Percentiles rank a stretch among this genome's conserved stretches.
Evolutionary conservation across 768 basidiomycete species (phyloP).

Genomic region (Lyophyllum shimeji): DNA sequence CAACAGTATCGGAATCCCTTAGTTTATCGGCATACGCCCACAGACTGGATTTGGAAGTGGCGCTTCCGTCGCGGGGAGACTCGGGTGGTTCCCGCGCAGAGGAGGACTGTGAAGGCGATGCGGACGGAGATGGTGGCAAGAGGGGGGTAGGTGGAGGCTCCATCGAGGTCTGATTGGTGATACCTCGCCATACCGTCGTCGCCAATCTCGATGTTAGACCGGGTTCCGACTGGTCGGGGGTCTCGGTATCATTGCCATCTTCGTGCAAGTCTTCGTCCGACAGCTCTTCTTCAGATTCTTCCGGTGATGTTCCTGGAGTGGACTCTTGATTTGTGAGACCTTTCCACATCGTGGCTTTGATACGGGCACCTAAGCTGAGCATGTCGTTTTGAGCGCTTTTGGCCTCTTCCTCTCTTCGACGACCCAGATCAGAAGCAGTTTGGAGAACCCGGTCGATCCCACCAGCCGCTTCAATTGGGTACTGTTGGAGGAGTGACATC

Average conservation of each 20-base stretch:
- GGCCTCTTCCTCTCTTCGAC: constrained; percentile 44
- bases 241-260: constrained; percentile 48
- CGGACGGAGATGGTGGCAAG: constrained; percentile 30
- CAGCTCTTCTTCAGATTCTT: constrained; percentile 30
- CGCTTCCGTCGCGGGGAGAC: constrained; percentile 1
- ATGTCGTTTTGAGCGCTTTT: constrained; percentile 30
- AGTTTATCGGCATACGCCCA: constrained; percentile 77
- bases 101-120: constrained; percentile 22
- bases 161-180: constrained; percentile 75
- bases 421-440: constrained; percentile 59
- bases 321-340: constrained; percentile 58
- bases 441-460: constrained; percentile 73
- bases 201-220: constrained; percentile 55
- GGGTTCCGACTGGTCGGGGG: constrained; percentile 20
- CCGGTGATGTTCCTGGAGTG: constrained; percentile 35
- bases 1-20: constrained; percentile 70
- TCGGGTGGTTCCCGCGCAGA: constrained; percentile 11
- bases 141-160: constrained; percentile 50
- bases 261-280: constrained; percentile 25
- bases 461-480: constrained; percentile 64
- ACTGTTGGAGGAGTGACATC: constrained; percentile 60
- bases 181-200: constrained; percentile 71
- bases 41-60: constrained; percentile 31
- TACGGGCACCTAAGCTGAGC: constrained; percentile 51
- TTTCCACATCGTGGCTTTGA: constrained; percentile 65